Evolutionary conservation across 2,329 filamentous ascomycete genomes (phyloP).

Genomic region (Nemania sp.): DNA sequence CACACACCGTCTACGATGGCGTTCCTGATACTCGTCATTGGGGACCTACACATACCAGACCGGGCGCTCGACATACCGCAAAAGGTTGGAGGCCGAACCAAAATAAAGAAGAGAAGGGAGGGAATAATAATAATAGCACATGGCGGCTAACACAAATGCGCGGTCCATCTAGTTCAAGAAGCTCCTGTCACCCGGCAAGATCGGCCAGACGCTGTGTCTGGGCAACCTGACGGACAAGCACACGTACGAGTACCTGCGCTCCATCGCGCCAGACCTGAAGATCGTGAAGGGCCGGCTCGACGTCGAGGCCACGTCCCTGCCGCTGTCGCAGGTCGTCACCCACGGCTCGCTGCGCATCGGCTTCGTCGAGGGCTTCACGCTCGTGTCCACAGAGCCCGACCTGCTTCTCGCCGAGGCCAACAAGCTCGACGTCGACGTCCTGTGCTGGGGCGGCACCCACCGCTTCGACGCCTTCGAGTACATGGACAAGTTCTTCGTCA

Average conservation of each 20-base stretch:
- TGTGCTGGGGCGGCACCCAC: constrained; percentile 72
- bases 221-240: constrained; percentile 80
- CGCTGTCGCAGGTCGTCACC: constrained; percentile 67
- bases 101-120: no score
- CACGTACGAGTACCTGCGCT: constrained; percentile 80
- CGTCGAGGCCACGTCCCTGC: constrained; percentile 67
- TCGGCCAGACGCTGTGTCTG: constrained; percentile 78
- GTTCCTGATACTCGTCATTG: constrained; percentile 87
- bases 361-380: constrained; percentile 70
- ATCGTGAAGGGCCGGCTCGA: constrained; percentile 71
- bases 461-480: constrained; percentile 73
- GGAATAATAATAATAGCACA: no score
- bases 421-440: constrained; percentile 69
- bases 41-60: constrained; percentile 93
- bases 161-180: constrained; percentile 73
- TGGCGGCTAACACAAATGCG: constrained; percentile 13
- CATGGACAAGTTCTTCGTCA: constrained; percentile 76
- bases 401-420: constrained; percentile 70
- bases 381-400: constrained; percentile 69
- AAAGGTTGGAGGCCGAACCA: constrained; percentile 63
- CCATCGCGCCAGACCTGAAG: constrained; percentile 73
- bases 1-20: constrained; percentile 64
- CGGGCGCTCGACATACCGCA: constrained; percentile 86
- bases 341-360: constrained; percentile 69
- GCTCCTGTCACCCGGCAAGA: constrained; percentile 81